Evolutionary conservation across 2,329 filamentous ascomycete genomes (phyloP).

Genomic region (Cladophialophora yegresii): DNA sequence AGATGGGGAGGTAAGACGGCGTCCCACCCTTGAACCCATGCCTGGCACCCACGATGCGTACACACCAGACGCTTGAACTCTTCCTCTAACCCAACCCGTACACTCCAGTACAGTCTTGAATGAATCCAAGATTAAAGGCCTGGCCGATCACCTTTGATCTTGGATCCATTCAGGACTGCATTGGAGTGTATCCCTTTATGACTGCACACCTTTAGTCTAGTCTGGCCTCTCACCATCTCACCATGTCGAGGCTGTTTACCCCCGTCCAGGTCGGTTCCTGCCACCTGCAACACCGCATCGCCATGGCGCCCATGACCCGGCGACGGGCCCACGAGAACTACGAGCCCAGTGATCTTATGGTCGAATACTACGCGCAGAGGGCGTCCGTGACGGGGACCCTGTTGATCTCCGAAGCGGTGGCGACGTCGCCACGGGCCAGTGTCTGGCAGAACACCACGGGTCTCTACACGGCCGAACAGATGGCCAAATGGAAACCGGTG

Average conservation of each 20-base stretch:
- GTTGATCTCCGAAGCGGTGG: slow-evolving; percentile 38
- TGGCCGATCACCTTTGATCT: not conserved
- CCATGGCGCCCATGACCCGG: slow-evolving; percentile 57
- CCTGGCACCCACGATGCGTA: not conserved
- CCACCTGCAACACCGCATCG: slow-evolving; percentile 48
- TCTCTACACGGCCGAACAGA: slow-evolving; percentile 42
- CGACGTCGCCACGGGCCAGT: not conserved
- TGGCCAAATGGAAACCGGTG: slow-evolving; percentile 54
- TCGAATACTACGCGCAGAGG: slow-evolving; percentile 48
- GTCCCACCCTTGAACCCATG: not conserved
- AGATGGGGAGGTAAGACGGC: not conserved
- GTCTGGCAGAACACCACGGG: slow-evolving; percentile 24
- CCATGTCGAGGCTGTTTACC: slow-evolving; percentile 13
- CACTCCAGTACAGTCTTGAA: not conserved
- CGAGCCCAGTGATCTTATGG: slow-evolving; percentile 40
- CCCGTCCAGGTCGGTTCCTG: slow-evolving; percentile 11
- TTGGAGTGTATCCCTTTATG: not conserved
- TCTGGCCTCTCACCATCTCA: not conserved
- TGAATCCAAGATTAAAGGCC: not conserved
- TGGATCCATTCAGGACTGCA: not conserved
- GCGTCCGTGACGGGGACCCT: slow-evolving; percentile 42
- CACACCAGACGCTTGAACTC: not conserved
- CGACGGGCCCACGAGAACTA: slow-evolving; percentile 51
- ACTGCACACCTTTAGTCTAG: not conserved
- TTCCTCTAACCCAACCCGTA: not conserved